Percentiles rank a stretch among this genome's conserved stretches.
Conservation (phyloP, 257 asterid species). For the Solanum paucissectum region DNA sequence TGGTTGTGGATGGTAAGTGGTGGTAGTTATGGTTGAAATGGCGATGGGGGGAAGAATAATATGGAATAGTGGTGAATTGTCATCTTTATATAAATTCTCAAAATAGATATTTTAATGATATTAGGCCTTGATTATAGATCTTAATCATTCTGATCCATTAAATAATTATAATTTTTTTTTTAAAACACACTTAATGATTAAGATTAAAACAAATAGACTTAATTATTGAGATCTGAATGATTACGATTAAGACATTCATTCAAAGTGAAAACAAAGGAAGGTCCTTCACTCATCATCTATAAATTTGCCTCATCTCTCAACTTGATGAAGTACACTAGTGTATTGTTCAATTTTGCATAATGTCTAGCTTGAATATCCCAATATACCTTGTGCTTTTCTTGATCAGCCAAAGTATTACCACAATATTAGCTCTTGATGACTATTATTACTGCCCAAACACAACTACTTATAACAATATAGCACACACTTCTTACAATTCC, state of each 20-base stretch:
- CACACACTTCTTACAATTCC: neutral
- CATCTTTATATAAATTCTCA: neutral
- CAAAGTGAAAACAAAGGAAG: too few species aligned
- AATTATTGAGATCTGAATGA: too few species aligned
- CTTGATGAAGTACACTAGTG: neutral
- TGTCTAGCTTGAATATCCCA: neutral
- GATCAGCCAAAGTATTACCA: neutral
- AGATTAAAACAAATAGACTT: too few species aligned
- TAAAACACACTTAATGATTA: too few species aligned
- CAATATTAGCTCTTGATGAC: neutral
- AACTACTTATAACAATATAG: neutral
- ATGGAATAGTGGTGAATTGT: too few species aligned
- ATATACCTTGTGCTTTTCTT: neutral
- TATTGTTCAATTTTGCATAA: neutral
- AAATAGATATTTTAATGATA: too few species aligned
- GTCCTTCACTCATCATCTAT: neutral
- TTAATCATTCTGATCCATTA: too few species aligned
- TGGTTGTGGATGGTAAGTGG: neutral
- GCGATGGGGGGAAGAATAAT: too few species aligned
- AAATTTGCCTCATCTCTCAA: neutral
- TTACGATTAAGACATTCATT: neutral
- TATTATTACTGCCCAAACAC: neutral
- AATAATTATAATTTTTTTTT: too few species aligned
- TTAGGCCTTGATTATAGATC: neutral
- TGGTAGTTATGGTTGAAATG: neutral